phyloP scores from a whole-genome alignment of 768 basidiomycete species.

The Termitomyces sp. region DNA sequence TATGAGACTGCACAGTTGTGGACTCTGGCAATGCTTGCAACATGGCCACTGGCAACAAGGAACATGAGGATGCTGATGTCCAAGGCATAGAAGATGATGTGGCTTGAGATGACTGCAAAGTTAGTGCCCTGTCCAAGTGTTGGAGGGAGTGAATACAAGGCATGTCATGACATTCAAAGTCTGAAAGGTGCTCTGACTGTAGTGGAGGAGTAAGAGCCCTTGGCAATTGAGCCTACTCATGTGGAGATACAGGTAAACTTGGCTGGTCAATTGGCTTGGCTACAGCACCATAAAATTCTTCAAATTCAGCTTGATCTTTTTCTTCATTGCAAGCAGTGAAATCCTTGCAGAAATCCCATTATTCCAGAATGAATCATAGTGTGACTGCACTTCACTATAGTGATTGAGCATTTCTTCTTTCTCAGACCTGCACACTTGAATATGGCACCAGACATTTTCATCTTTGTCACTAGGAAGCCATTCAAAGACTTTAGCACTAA shows the following conservation, averaged over 20 bases:
- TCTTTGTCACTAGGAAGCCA: not conserved
- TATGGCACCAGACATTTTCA: not conserved
- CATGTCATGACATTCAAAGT: not conserved
- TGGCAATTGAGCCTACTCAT: not conserved
- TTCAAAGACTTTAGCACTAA: constrained; percentile 8
- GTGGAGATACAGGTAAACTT: not conserved
- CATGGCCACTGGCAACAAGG: not conserved
- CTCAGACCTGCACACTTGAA: not conserved
- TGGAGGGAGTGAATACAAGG: not conserved
- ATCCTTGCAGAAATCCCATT: constrained; percentile 15
- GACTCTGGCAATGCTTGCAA: not conserved
- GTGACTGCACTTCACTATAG: not conserved
- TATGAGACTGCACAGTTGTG: not conserved
- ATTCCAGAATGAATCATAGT: constrained; percentile 14
- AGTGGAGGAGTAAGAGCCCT: not conserved
- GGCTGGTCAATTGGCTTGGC: too few relatives aligned
- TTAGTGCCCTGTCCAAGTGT: too few relatives aligned
- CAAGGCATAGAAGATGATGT: not conserved
- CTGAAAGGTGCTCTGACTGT: not conserved
- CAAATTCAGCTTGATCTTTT: not conserved
- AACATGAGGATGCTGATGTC: not conserved
- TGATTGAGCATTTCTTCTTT: not conserved
- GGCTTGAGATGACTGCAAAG: not conserved
- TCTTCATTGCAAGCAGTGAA: too few relatives aligned
- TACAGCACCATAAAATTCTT: too few relatives aligned